These are phyloP conservation scores for Aspergillus nanangensis DNA, from an alignment of 495 filamentous ascomycete genomes.

Conservation along the genomic window DNA sequence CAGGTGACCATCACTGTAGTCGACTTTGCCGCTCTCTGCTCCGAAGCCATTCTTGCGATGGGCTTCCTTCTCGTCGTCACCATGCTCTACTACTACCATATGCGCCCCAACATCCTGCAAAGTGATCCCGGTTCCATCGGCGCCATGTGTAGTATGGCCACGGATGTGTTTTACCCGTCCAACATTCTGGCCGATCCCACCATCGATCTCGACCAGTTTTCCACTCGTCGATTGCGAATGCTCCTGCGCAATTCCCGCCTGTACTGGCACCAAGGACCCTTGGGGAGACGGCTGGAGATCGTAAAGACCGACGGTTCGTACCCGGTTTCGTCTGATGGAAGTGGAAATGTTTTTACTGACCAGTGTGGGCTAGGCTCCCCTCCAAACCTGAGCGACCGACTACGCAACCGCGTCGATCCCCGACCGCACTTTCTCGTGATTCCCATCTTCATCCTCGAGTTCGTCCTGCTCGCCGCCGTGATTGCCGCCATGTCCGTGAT, in stretches of 20 bases:
- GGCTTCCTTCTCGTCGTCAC: slow-evolving; percentile 21
- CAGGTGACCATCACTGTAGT: slow-evolving; percentile 34
- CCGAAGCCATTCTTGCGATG: slow-evolving; percentile 28
- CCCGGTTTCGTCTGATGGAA: too few species aligned
- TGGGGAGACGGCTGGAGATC: slow-evolving; percentile 31
- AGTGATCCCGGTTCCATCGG: slow-evolving; percentile 38
- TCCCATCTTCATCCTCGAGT: slow-evolving; percentile 38
- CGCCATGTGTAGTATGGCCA: slow-evolving; percentile 39
- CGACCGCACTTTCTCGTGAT: slow-evolving; percentile 39
- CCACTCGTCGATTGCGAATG: slow-evolving; percentile 32
- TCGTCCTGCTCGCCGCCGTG: slow-evolving; percentile 27
- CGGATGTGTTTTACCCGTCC: slow-evolving; percentile 28
- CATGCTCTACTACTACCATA: slow-evolving; percentile 28
- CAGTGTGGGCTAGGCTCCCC: slow-evolving; percentile 17
- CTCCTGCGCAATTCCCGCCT: slow-evolving; percentile 29
- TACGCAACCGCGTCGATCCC: slow-evolving; percentile 26
- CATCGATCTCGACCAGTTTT: slow-evolving; percentile 34
- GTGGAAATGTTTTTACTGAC: slow-evolving; percentile 5
- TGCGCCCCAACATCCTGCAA: slow-evolving; percentile 30
- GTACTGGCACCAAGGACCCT: slow-evolving; percentile 28
- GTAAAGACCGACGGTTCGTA: slow-evolving; percentile 28
- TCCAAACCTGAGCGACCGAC: slow-evolving; percentile 19
- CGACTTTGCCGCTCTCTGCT: slow-evolving; percentile 25
- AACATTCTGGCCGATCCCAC: slow-evolving; percentile 29
- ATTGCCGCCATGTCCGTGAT: slow-evolving; percentile 33